Base-by-base conservation (phyloP, 2,329 filamentous ascomycete genomes). In the Mariannaea sp. region DNA sequence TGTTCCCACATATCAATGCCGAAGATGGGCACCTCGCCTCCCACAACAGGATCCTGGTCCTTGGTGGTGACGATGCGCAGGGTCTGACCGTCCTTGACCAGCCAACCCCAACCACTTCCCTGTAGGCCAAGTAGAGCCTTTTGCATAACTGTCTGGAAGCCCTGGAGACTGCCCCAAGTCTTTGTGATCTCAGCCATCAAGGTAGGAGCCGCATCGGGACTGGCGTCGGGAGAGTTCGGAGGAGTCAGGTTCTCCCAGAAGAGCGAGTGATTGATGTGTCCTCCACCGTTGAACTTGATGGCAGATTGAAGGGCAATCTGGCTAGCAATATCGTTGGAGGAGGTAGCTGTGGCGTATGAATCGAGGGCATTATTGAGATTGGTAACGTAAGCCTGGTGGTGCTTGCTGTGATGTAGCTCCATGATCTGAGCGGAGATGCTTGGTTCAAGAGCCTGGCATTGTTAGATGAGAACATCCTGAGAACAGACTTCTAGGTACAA, bases 1-100 rank as follows among this genome's bases (percentile, higher is more conserved):
- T 96, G 91, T 76, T 96, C 91, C 91, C 90, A 95, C 84, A 95
- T 93, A 70, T 96, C 91, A 2, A 96, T 79, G 0, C 90, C 90
- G 35, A 92, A 79, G 16, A 96, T 75, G 7, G 87, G 87, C n/a
- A 83, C 80, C 60, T 86, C 82, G 4, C 82, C 80, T 13, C 77
- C 64, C 10, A 87, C 81, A 4, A 90, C 81, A 1, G 87, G 86
- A 67, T 95, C 91, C 75, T 96, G 91, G 69, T 96, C 90, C 70
- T 91, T 90, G n/a, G 89, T 92, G 0, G 87, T 91, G 7, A 88
- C 79, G 60, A 96, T 89, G 51, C 84, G 80, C 60, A 96, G 71
- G 1, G 76, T 81, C 3, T 73, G 73, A 3, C 77, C 75, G 45
- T 87, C 81, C 68, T 85, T 85, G 49, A 94, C 84, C 6, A 96